Conservation (phyloP, 1,139 yeast species). For the Ogataea hybrid region DNA sequence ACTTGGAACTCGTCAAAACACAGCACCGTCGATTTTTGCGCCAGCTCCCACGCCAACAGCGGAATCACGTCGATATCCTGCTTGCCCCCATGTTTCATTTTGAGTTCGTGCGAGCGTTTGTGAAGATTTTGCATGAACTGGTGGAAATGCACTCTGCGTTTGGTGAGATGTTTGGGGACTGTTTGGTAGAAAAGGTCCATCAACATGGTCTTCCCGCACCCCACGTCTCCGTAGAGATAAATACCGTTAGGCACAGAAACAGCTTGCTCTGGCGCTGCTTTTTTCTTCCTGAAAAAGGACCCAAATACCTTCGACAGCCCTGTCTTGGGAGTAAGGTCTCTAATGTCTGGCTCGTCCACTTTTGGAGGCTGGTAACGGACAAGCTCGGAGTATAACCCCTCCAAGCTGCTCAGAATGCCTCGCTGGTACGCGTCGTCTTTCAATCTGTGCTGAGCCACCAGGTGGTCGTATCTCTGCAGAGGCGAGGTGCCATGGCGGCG, state of each 20-base stretch:
- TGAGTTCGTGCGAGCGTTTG: too few relatives aligned
- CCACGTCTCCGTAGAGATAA: slow-evolving; percentile 94
- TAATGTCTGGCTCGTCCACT: slow-evolving; percentile 47
- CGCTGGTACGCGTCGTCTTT: slow-evolving; percentile 58
- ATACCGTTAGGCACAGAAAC: slow-evolving; percentile 63
- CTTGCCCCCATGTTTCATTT: too few relatives aligned
- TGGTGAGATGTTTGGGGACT: too few relatives aligned
- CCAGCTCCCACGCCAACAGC: too few relatives aligned
- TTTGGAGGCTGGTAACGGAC: slow-evolving; percentile 53
- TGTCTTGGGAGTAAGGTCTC: slow-evolving; percentile 45
- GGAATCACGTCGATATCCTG: too few relatives aligned
- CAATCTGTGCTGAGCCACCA: slow-evolving; percentile 42
- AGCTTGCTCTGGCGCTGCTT: slow-evolving; percentile 12
- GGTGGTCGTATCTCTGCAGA: slow-evolving; percentile 43
- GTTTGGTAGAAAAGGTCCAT: too few relatives aligned
- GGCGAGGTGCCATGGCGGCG: slow-evolving; percentile 35
- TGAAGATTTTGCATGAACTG: too few relatives aligned
- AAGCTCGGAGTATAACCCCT: slow-evolving; percentile 50
- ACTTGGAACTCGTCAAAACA: too few relatives aligned
- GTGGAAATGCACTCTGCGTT: too few relatives aligned
- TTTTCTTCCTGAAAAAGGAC: slow-evolving; percentile 33
- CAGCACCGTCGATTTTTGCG: too few relatives aligned
- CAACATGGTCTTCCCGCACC: slow-evolving; percentile 97
- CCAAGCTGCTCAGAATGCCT: slow-evolving; percentile 54
- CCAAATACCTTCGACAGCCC: slow-evolving; percentile 42